Evolutionary conservation across 2,329 filamentous ascomycete genomes (phyloP).

Genomic region (Venturia oleaginea): DNA sequence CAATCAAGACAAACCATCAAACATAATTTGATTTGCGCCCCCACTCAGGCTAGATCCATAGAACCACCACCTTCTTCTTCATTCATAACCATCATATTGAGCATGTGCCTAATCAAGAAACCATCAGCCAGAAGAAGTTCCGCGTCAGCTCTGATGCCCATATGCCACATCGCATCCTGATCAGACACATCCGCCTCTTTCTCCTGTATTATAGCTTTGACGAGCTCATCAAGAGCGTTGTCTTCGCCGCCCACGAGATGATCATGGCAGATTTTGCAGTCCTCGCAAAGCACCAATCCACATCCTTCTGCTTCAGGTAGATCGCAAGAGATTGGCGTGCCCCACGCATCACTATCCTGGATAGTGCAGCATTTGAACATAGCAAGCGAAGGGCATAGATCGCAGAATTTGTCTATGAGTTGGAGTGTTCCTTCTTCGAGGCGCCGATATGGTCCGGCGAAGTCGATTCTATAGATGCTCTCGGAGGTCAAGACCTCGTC

Average conservation of each 20-base stretch:
- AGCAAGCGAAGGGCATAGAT: slow-evolving; percentile 1
- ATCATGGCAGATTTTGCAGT: slow-evolving; percentile 4
- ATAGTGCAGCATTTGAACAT: slow-evolving; percentile 8
- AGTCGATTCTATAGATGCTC: not conserved
- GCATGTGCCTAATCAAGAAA: not conserved
- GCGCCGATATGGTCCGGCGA: not conserved
- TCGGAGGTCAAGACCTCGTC: not conserved
- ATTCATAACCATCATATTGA: not conserved
- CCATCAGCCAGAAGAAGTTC: slow-evolving; percentile 1
- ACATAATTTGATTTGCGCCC: not conserved
- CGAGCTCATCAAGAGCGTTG: not conserved
- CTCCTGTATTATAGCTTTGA: not conserved
- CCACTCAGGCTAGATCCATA: slow-evolving; percentile 7
- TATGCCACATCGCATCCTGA: not conserved
- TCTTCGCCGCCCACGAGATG: not conserved
- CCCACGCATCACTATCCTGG: not conserved
- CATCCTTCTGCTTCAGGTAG: slow-evolving; percentile 2
- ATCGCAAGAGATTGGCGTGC: not conserved
- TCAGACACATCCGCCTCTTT: not conserved
- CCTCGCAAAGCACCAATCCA: slow-evolving; percentile 6
- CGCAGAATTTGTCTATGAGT: not conserved
- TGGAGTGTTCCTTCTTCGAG: not conserved
- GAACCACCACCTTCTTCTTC: not conserved
- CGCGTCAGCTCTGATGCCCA: slow-evolving; percentile 7
- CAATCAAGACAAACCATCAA: not conserved